A percentile compares a stretch with the other conserved stretches of the same genome.
phyloP scores from a whole-genome alignment of 768 basidiomycete species.

The Nidularia sp. region DNA sequence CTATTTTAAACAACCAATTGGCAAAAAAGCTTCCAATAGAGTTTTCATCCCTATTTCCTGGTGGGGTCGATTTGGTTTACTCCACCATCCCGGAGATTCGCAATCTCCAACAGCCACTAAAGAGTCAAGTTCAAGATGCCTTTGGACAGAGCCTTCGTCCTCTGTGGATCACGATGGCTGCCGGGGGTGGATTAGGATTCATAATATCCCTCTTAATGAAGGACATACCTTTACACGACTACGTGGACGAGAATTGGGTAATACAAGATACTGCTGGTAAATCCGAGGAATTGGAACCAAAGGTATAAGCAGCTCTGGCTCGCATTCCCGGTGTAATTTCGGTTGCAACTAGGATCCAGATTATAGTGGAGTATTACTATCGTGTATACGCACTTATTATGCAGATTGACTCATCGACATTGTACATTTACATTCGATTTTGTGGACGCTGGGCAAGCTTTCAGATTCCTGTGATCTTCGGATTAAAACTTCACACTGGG shows the following conservation, averaged over 20 bases:
- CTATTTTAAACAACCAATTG: background rate
- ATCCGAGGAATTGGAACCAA: too few relatives aligned
- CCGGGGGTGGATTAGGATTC: background rate
- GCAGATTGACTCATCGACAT: too few relatives aligned
- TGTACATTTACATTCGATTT: too few relatives aligned
- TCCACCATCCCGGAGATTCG: background rate
- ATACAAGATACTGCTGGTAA: background rate
- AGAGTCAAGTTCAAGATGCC: background rate
- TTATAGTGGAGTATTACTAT: too few relatives aligned
- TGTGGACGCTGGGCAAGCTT: too few relatives aligned
- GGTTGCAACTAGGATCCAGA: too few relatives aligned
- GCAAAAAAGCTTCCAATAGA: background rate
- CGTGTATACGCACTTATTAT: too few relatives aligned
- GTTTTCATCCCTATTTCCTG: background rate
- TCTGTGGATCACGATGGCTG: background rate
- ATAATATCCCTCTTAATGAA: background rate
- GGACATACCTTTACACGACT: background rate
- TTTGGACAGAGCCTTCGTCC: background rate
- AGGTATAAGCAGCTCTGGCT: too few relatives aligned
- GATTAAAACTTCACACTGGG: too few relatives aligned
- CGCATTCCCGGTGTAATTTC: too few relatives aligned
- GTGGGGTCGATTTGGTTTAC: background rate
- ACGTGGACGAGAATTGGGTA: background rate
- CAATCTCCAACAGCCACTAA: background rate
- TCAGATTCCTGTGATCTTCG: too few relatives aligned